Base-by-base conservation (phyloP, 2,329 filamentous ascomycete genomes). In the Camillea tinctor region DNA sequence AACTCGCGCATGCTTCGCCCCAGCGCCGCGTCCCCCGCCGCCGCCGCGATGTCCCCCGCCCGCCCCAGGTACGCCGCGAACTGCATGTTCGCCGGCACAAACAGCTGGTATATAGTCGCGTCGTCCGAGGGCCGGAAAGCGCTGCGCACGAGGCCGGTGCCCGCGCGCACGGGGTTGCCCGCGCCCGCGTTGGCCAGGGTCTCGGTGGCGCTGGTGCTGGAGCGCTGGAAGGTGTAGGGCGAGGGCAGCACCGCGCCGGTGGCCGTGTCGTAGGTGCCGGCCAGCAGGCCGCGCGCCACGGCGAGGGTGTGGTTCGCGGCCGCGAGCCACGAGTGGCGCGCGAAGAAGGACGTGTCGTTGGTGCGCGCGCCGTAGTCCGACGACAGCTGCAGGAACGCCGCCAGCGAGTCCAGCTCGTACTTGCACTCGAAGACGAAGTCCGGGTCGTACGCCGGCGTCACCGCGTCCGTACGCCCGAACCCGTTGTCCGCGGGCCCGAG, bases 91-190 rank as follows among this genome's bases (percentile, higher is more conserved):
- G 88, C 85, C 0, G 91, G 91, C 66, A 93, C 90, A 72, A 92
- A 87, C 71, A 89, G 90, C 65, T 91, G 89, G 60, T 91, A 84
- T 51, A 89, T 92, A 1, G 88, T 90, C 23, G 90, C 85, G 72
- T 94, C 91, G 73, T 94, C 91, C 60, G 88, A 91, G 1, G 91
- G 91, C 1, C 91, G 82, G 77, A 94, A 94, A 2, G 90, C 89
- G 64, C 88, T 91, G 61, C 91, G 85, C 56, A 93, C 82, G 21
- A 94, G 80, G 0, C 89, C 89, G n/a, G 75, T 77, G 0, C 89
- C 91, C 26, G 81, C 84, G 59, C 84, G 87, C 4, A 93, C 80
- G 0, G 91, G 91, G 68, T 92, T 92, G 11, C 90, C 90, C 36
- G 86, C 79, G 4, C 91, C 91, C 0, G 73, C 75, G 30, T 93